A percentile compares a stretch with the other conserved stretches of the same genome.
These are phyloP conservation scores for Candida palmyrensis DNA, from an alignment of 805 yeast genomes.

Conservation along the genomic window DNA sequence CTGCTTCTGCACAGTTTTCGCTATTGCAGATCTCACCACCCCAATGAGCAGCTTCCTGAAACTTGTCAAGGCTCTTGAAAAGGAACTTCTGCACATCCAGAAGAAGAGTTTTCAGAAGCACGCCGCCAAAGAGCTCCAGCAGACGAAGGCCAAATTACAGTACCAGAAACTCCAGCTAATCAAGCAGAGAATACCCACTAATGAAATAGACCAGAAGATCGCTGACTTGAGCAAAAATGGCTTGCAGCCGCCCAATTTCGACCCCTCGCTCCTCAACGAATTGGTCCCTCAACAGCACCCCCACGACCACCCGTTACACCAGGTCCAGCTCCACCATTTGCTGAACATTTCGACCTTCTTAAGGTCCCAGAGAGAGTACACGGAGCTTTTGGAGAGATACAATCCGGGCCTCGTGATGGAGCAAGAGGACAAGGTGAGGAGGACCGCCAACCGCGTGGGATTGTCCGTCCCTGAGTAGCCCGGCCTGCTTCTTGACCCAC, in stretches of 20 bases:
- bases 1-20: too few species aligned
- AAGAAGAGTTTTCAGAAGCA: conserved; percentile 32
- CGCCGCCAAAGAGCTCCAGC: conserved; percentile 35
- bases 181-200: conserved; percentile 28
- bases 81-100: conserved; percentile 37
- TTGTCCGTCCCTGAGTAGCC: conserved; percentile 40
- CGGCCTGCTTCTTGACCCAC: too few species aligned
- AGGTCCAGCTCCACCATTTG: conserved; percentile 35
- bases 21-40: too few species aligned
- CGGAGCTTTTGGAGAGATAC: conserved; percentile 75
- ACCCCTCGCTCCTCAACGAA: conserved; percentile 17
- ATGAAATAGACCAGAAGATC: conserved; percentile 25
- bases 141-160: conserved; percentile 40
- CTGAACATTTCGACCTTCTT: conserved; percentile 60
- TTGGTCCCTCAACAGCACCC: conserved; percentile 14
- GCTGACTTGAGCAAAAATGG: conserved; percentile 5
- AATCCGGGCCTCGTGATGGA: conserved; percentile 78
- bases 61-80: conserved; percentile 21
- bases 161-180: conserved; percentile 45
- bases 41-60: conserved; percentile 8
- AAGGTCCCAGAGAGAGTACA: conserved; percentile 69
- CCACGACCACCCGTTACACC: conserved; percentile 2
- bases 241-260: conserved; percentile 16
- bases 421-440: conserved; percentile 71
- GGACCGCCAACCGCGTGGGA: conserved; percentile 88